phyloP scores from a whole-genome alignment of 371 early-diverging fungal genomes.

The Parasitella parasitica region DNA sequence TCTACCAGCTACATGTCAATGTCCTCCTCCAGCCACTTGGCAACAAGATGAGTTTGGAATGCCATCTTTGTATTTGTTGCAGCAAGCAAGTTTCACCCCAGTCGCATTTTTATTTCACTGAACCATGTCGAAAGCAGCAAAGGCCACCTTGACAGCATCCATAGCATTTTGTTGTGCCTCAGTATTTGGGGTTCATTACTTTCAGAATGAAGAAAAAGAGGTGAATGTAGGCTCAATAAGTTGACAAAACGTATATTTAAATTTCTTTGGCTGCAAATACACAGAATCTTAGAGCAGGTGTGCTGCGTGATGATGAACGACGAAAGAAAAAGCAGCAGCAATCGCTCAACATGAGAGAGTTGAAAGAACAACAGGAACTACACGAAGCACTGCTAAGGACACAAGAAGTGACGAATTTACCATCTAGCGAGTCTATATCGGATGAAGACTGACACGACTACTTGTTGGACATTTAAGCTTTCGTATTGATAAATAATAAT shows the following conservation, averaged over 20 bases:
- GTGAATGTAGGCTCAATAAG: too few species aligned
- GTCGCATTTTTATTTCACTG: not conserved
- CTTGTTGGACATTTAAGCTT: too few species aligned
- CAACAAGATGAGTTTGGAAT: not conserved
- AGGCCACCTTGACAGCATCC: constrained; percentile 46
- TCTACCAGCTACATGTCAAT: not conserved
- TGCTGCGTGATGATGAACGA: constrained; percentile 45
- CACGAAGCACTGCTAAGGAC: constrained; percentile 47
- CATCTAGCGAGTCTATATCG: constrained; percentile 37
- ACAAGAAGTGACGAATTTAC: constrained; percentile 36
- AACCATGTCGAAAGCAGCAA: constrained; percentile 32
- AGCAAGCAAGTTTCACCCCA: not conserved
- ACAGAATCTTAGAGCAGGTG: constrained; percentile 32
- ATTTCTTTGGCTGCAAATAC: not conserved
- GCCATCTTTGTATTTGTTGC: not conserved
- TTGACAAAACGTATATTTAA: too few species aligned
- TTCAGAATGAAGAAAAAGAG: constrained; percentile 48
- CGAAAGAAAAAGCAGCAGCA: constrained; percentile 39
- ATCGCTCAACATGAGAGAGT: constrained; percentile 41
- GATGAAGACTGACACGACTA: constrained; percentile 22
- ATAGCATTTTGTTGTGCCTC: constrained; percentile 46
- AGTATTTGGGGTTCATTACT: constrained; percentile 51
- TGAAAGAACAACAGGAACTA: constrained; percentile 47
- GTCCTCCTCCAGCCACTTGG: not conserved
- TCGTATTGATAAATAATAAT: too few species aligned